Base-by-base conservation (phyloP, 2,329 filamentous ascomycete species). In the Cryphonectria radicalis region DNA sequence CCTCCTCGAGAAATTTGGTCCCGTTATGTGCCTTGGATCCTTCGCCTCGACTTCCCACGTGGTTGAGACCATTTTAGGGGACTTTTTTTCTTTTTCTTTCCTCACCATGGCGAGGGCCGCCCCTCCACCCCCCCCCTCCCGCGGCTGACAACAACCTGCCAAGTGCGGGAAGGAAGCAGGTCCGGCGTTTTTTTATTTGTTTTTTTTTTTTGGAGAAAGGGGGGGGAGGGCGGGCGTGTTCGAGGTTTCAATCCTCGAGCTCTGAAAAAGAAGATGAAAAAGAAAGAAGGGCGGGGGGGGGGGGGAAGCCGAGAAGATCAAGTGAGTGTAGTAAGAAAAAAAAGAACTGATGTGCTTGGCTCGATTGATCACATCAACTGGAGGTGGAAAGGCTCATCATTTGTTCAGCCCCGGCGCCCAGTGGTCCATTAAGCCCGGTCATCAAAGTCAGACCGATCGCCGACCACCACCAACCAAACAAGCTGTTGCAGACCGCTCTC, bases 101-200 rank as follows among this genome's bases (percentile, higher is more conserved):
- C 42, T 68, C 32, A 50, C 46, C 46, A 50, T 5, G 14, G 3
- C 14, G 43, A 46, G 46, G 19, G 10, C 40, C 46, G 37, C 50
- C 68, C 71, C 43, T 60, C 35, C 19, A n/a, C 19, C 42, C 6
- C 2, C 43, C 8, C n/a, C 32, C 46, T 35, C 60, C 66, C 11
- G 50, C 37, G 22, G 43, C 60, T 65, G 66, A 66, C 53, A 42
- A 55, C 55, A 19, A 66, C 63, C 66, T 71, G 70, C 66, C 66
- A 43, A 66, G 69, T 59, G 60, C 66, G 70, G 70, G 66, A 71
- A 66, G 66, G 69, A 65, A 35, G 37, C 32, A 63, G 25, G 37
- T 63, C 55, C 66, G 57, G 66, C 66, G n/a, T 17, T 59, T n/a
- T 55, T 50, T 5, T 50, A 2, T 10, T 50, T n/a, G 7, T 22